These are phyloP conservation scores for Mycena metata DNA, from an alignment of 768 basidiomycete species.

Conservation along the genomic window DNA sequence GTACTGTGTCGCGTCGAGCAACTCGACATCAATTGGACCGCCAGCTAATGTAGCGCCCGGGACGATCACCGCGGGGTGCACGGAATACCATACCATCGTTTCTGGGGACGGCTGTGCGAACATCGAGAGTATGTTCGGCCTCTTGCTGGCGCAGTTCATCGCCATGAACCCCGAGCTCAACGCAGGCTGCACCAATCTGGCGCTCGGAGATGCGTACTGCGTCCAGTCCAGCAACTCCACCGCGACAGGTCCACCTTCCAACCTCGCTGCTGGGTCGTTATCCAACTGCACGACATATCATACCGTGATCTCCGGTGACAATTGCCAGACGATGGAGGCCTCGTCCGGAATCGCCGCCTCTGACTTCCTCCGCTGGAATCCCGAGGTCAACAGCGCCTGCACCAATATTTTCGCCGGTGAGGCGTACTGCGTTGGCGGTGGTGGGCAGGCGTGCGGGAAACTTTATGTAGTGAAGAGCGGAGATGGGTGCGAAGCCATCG, in stretches of 20 bases:
- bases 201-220: slow-evolving; percentile 36
- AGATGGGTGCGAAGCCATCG: no score
- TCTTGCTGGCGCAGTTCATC: slow-evolving; percentile 40
- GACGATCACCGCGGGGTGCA: slow-evolving; percentile 20
- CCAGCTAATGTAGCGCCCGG: slow-evolving; percentile 33
- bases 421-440: no score
- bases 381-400: slow-evolving; percentile 26
- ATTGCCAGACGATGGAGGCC: slow-evolving; percentile 23
- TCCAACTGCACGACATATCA: slow-evolving; percentile 22
- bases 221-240: slow-evolving; percentile 31
- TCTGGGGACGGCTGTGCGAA: slow-evolving; percentile 36
- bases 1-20: slow-evolving; percentile 38
- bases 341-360: slow-evolving; percentile 18
- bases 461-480: no score
- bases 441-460: no score
- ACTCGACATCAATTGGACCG: slow-evolving; percentile 4
- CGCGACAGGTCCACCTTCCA: slow-evolving; percentile 4
- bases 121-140: slow-evolving; percentile 37
- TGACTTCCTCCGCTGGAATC: slow-evolving; percentile 37
- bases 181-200: slow-evolving; percentile 29
- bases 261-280: slow-evolving; percentile 12
- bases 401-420: slow-evolving; percentile 7
- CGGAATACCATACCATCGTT: not conserved
- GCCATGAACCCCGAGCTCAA: slow-evolving; percentile 43
- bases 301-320: slow-evolving; percentile 25